phyloP scores from a whole-genome alignment of 257 asterid genomes.

The Cordia subcordata region DNA sequence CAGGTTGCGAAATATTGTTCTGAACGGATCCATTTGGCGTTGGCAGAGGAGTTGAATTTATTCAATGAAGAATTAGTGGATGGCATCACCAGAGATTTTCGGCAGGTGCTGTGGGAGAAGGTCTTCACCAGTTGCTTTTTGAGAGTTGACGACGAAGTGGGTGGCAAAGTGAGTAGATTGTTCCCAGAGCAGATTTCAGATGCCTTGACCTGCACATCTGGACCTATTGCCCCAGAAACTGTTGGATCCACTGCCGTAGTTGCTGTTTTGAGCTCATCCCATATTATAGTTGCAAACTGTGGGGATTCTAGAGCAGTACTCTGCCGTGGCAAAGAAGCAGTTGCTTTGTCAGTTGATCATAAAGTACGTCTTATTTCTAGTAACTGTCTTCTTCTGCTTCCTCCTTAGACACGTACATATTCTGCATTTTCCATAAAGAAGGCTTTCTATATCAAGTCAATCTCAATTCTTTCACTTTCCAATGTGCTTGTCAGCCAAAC shows the following conservation, averaged over 20 bases:
- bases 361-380: constrained; percentile 36
- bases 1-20: constrained; percentile 82
- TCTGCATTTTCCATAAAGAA: constrained; percentile 1
- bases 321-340: constrained; percentile 78
- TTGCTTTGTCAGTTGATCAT: constrained; percentile 67
- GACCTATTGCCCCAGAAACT: constrained; percentile 68
- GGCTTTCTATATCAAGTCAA: not conserved
- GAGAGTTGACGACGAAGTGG: constrained; percentile 73
- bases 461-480: constrained; percentile 4
- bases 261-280: constrained; percentile 73
- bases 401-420: not conserved
- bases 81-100: constrained; percentile 37
- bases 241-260: constrained; percentile 88
- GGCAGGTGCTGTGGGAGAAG: constrained; percentile 61
- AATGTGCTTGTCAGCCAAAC: constrained; percentile 43
- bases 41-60: constrained; percentile 48
- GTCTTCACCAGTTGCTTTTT: constrained; percentile 60
- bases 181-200: constrained; percentile 20
- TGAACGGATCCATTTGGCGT: constrained; percentile 61
- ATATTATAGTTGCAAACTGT: constrained; percentile 70
- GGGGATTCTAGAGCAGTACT: constrained; percentile 91
- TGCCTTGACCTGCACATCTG: constrained; percentile 21
- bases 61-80: constrained; percentile 28
- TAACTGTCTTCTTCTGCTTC: constrained; percentile 1
- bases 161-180: constrained; percentile 44